A percentile compares a stretch with the other conserved stretches of the same genome.
Conservation (phyloP, 352 stramenopile genomes). For the Phytophthora foliorum region DNA sequence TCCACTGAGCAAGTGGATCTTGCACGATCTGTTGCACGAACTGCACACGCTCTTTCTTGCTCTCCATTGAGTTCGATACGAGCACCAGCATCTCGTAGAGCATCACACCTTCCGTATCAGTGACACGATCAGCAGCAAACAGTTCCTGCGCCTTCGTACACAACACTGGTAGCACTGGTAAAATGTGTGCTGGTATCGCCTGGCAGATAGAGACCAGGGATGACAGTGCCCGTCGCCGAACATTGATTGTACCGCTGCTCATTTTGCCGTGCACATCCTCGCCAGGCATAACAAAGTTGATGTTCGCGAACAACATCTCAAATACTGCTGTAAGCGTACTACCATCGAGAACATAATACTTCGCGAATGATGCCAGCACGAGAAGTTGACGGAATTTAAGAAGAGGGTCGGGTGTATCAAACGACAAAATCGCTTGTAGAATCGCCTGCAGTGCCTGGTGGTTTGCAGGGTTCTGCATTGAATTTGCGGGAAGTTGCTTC, state of each 20-base stretch:
- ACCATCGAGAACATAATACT: constrained; percentile 77
- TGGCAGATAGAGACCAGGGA: constrained; percentile 86
- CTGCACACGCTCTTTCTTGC: constrained; percentile 59
- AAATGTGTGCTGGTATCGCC: constrained; percentile 74
- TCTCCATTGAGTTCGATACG: constrained; percentile 84
- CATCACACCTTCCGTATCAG: constrained; percentile 80
- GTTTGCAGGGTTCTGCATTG: constrained; percentile 55
- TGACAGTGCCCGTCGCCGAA: constrained; percentile 69
- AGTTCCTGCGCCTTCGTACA: constrained; percentile 75
- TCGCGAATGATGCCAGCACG: constrained; percentile 73
- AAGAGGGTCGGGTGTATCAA: constrained; percentile 63
- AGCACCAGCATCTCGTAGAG: constrained; percentile 88
- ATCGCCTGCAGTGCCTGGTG: constrained; percentile 53
- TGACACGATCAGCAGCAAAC: constrained; percentile 76
- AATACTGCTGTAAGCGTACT: constrained; percentile 74
- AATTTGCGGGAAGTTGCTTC: constrained; percentile 67
- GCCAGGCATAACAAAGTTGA: constrained; percentile 74
- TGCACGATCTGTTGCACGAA: constrained; percentile 84
- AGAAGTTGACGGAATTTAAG: constrained; percentile 84
- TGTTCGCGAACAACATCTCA: constrained; percentile 79
- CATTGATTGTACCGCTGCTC: constrained; percentile 77
- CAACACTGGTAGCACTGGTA: constrained; percentile 78
- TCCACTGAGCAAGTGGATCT: constrained; percentile 73
- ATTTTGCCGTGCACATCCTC: constrained; percentile 75
- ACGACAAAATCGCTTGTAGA: constrained; percentile 65